phyloP scores from a whole-genome alignment of 257 asterid species.

The Voacanga thouarsii region DNA sequence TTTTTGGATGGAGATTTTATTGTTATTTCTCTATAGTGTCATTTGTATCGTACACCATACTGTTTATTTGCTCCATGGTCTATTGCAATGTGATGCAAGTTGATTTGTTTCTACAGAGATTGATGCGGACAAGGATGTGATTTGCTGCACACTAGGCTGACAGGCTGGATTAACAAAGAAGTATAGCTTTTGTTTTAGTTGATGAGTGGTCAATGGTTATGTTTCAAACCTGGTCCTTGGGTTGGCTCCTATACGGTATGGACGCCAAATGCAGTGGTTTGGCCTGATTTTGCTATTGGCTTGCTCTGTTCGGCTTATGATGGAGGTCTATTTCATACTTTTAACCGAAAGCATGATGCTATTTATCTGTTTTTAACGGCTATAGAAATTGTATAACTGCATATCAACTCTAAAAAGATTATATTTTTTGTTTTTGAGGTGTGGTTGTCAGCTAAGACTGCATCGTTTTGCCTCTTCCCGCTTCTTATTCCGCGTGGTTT shows the following conservation, averaged over 20 bases:
- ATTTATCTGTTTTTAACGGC: not conserved
- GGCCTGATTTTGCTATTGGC: constrained; percentile 17
- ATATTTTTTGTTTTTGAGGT: constrained; percentile 33
- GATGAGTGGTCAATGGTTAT: constrained; percentile 15
- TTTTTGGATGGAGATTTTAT: not conserved
- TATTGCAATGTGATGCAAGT: not conserved
- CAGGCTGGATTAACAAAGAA: constrained; percentile 20
- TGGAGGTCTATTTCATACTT: constrained; percentile 22
- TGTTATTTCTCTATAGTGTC: too few relatives aligned
- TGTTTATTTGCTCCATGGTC: not conserved
- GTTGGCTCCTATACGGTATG: constrained; percentile 15
- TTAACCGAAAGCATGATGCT: constrained; percentile 5
- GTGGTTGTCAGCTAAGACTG: constrained; percentile 30
- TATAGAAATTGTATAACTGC: constrained; percentile 5
- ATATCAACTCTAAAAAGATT: constrained; percentile 9
- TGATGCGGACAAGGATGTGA: constrained; percentile 24
- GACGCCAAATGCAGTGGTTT: constrained; percentile 17
- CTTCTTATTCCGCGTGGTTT: constrained; percentile 19
- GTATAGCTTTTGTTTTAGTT: constrained; percentile 17
- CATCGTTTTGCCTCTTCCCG: constrained; percentile 23
- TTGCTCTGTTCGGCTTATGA: constrained; percentile 21
- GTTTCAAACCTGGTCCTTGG: constrained; percentile 22
- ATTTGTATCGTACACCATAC: not conserved
- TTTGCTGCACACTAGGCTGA: constrained; percentile 18
- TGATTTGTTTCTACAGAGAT: constrained; percentile 19